Conservation (phyloP, 768 basidiomycete genomes). For the Astraeus odoratus region DNA sequence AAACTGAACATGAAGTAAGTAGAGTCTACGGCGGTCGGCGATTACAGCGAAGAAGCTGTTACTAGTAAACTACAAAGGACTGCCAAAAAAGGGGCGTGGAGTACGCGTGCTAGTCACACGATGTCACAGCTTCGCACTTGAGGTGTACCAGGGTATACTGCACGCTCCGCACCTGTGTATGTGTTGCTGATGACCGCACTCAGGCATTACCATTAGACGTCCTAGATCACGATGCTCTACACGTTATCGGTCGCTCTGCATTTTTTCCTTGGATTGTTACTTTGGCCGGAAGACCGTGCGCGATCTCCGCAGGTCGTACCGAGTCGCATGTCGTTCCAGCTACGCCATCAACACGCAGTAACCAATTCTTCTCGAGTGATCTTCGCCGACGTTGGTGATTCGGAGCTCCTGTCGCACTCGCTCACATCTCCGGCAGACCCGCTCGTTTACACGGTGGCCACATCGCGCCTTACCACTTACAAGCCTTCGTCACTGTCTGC, state of each 20-base stretch:
- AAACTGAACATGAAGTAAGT: too few relatives aligned
- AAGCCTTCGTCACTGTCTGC: slow-evolving; percentile 38
- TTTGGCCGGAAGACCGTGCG: slow-evolving; percentile 27
- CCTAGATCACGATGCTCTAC: slow-evolving; percentile 13
- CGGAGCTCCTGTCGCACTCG: slow-evolving; percentile 23
- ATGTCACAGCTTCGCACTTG: too few relatives aligned
- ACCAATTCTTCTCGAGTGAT: slow-evolving; percentile 48
- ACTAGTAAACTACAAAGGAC: too few relatives aligned
- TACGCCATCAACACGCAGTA: slow-evolving; percentile 60
- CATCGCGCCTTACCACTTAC: slow-evolving; percentile 33
- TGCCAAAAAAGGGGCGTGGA: too few relatives aligned
- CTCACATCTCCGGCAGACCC: slow-evolving; percentile 17
- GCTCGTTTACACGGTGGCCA: slow-evolving; percentile 37
- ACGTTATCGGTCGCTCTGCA: slow-evolving; percentile 36
- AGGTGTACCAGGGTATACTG: too few relatives aligned
- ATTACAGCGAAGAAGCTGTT: too few relatives aligned
- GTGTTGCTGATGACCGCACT: background rate
- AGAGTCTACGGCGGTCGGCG: too few relatives aligned
- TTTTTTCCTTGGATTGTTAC: slow-evolving; percentile 33
- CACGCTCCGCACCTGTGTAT: too few relatives aligned
- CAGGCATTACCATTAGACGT: background rate
- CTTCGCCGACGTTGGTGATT: slow-evolving; percentile 45
- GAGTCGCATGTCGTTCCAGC: slow-evolving; percentile 48
- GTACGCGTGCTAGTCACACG: too few relatives aligned
- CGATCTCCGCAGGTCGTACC: slow-evolving; percentile 26